Evolutionary conservation across 345 rosid species (phyloP).

Genomic region (Eucalyptus cloeziana): DNA sequence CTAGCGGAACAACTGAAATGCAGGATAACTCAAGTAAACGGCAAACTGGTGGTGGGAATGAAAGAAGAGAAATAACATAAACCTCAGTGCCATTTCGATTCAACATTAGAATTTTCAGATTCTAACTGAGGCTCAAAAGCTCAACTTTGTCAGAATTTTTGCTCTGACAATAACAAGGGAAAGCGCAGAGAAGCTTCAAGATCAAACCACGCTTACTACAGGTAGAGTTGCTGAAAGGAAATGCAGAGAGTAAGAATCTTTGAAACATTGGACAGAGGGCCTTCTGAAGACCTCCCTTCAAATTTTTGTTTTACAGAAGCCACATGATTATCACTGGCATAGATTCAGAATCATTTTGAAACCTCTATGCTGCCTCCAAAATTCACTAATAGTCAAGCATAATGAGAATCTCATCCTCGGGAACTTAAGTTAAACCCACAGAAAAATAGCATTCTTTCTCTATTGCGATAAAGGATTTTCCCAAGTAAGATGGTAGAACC

Average conservation of each 20-base stretch:
- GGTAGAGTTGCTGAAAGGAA: not conserved
- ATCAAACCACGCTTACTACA: not conserved
- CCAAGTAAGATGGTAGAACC: not conserved
- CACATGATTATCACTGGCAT: not conserved
- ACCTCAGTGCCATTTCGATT: not conserved
- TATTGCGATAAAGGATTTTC: not conserved
- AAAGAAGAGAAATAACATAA: not conserved
- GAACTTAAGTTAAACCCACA: not conserved
- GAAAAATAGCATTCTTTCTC: not conserved
- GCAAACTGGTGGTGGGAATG: not conserved
- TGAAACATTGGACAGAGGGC: not conserved
- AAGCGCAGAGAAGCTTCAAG: rapidly evolving
- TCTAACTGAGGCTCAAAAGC: not conserved
- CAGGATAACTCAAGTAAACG: not conserved
- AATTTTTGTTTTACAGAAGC: not conserved
- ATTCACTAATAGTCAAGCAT: not conserved
- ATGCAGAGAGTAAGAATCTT: not conserved
- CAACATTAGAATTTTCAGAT: not conserved
- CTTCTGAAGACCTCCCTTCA: not conserved
- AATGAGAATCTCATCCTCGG: not conserved
- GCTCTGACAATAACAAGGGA: not conserved
- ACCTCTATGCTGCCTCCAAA: not conserved
- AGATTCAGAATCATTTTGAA: not conserved
- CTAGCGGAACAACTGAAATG: not conserved
- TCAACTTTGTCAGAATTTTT: not conserved